phyloP scores from a whole-genome alignment of 73 alveolate genomes.

The Paramecium pentaurelia region DNA sequence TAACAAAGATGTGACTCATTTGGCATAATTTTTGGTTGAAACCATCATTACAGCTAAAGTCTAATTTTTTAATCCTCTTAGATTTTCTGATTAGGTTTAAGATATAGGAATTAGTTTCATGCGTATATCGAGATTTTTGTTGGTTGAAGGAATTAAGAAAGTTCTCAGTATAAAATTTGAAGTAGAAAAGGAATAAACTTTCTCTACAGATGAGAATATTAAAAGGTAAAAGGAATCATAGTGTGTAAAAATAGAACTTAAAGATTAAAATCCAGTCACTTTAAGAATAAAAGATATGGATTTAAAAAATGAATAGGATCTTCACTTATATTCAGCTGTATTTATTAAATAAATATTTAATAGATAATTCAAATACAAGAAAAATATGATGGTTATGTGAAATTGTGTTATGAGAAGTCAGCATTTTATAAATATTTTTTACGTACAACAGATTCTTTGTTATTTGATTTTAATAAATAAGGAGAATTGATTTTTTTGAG shows the following conservation, averaged over 20 bases:
- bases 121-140: constrained; percentile 30
- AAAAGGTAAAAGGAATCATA: background rate
- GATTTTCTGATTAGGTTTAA: constrained; percentile 19
- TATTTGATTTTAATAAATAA: constrained; percentile 25
- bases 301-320: background rate
- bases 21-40: constrained; percentile 24
- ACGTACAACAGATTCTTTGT: constrained; percentile 26
- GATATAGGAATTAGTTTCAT: constrained; percentile 38
- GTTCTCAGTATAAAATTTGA: background rate
- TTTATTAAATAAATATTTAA: too few species aligned
- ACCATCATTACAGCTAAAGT: constrained; percentile 39
- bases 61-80: constrained; percentile 14
- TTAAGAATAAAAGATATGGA: constrained; percentile 24
- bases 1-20: constrained; percentile 29
- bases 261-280: constrained; percentile 32
- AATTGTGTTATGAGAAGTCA: constrained; percentile 38
- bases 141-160: constrained; percentile 38
- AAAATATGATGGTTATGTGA: constrained; percentile 42
- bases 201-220: constrained; percentile 17
- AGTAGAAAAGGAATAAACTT: constrained; percentile 7
- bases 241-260: constrained; percentile 13
- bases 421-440: constrained; percentile 40
- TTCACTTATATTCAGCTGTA: background rate
- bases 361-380: background rate
- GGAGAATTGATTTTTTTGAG: constrained; percentile 31